Percentiles rank a stretch among this genome's conserved stretches.
phyloP scores from a whole-genome alignment of 768 basidiomycete genomes.

The Xerocomellus intermedius region DNA sequence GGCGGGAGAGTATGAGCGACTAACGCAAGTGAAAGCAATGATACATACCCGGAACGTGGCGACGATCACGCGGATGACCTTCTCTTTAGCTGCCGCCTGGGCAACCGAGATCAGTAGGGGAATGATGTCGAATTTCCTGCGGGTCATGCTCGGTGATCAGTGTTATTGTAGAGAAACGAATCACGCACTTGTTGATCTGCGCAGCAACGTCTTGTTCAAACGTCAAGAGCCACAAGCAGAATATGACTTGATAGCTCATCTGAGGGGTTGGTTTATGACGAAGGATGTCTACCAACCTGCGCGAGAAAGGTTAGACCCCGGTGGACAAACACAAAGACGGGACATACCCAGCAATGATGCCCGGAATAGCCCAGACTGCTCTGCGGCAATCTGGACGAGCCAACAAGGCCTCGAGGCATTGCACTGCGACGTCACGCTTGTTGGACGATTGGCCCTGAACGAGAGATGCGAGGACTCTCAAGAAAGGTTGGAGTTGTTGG shows the following conservation, averaged over 20 bases:
- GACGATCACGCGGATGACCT: conserved; percentile 90
- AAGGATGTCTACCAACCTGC: conserved; percentile 80
- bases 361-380: conserved; percentile 75
- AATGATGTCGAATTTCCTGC: conserved; percentile 86
- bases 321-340: background rate
- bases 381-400: conserved; percentile 77
- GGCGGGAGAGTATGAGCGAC: conserved; percentile 1
- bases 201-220: conserved; percentile 87
- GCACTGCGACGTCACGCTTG: conserved; percentile 87
- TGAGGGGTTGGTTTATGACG: conserved; percentile 83
- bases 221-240: conserved; percentile 91
- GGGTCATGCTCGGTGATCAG: background rate
- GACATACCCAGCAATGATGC: conserved; percentile 64
- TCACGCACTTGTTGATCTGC: conserved; percentile 77
- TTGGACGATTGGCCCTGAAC: conserved; percentile 59
- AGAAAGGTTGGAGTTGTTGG: conserved; percentile 58
- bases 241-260: conserved; percentile 91
- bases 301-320: background rate
- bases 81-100: conserved; percentile 92
- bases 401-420: conserved; percentile 83
- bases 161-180: background rate
- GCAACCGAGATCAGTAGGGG: conserved; percentile 82
- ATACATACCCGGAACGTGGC: conserved; percentile 79
- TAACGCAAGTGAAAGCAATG: background rate
- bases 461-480: conserved; percentile 57